Base-by-base conservation (phyloP, 2,329 filamentous ascomycete species). In the Colletotrichum coccodes region DNA sequence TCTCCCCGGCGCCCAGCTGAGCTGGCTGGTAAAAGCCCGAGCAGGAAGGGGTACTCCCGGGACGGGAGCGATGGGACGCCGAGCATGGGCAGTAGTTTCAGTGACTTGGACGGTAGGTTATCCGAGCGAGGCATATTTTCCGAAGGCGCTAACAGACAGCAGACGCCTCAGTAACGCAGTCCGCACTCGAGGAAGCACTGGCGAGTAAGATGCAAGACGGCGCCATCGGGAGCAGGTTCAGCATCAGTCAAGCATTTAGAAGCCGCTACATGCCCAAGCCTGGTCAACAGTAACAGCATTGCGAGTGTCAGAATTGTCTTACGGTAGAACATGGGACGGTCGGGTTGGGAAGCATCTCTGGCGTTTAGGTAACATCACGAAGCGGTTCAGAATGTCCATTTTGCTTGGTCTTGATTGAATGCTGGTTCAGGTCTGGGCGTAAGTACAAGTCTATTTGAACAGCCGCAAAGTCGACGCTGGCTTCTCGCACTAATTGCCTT, bases 81-180 rank as follows among this genome's bases (percentile, higher is more conserved):
- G 1, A 94, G 92, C 73, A 94, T 94, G 90, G 92, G 93, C 1
- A 95, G 93, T 77, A 95, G 92, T 74, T 96, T 94, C 75, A 95
- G 92, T 79, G 94, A 96, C 81, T 85, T 97, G 49, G 93, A 95
- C 77, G 92, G 92, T 89, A 82, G 68, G 78, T 73, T 67, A 49
- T 57, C 21, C 73, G 11, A 11, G 64, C 16, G 14, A 38, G 12
- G 21, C 30, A 68, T 40, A 18, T 16, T 28, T 23, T 21, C 2
- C 14, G 38, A 32, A 4, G 6, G 1, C 7, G 49, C 68, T 71
- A 36, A 70, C 60, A 21, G 8, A 12, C 28, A 26, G 14, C 34
- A 93, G 93, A 95, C 83, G 90, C 92, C 21, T 94, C 92, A 21
- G 90, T 95, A 18, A 94, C 93, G 32, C 92, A 94, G 77, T 94